Base-by-base conservation (phyloP, 169 alveolate genomes). In the Miamiensis avidus region DNA sequence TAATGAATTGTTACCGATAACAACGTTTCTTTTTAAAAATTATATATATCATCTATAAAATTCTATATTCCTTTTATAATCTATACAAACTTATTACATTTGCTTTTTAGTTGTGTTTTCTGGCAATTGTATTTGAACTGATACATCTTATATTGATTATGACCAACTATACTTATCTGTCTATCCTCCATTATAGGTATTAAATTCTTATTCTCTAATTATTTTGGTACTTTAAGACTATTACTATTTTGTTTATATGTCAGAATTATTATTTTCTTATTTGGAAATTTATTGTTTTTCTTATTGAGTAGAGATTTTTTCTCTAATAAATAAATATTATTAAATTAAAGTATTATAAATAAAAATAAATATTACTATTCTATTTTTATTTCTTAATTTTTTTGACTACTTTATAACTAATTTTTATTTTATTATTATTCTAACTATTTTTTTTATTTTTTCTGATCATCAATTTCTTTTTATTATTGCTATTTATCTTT, bases 101-200 rank as follows among this genome's bases (percentile, higher is more conserved):
- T 89, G 86, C 88, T 92, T 93, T 64, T 92, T 82, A 34, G 83
- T 92, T 49, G 92, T 85, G 29, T 90, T 91, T 79, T 90, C 86
- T 49, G 95, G 95, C 28, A 95, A 64, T 32, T 83, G 81, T 31
- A 95, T 83, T 86, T 91, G 89, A 69, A 95, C 94, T 11, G 93
- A 91, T 0, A 95, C 95, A 82, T 95, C 96, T 29, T 76, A 83
- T 0, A 91, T 92, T 25, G 93, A 92, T 84, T 95, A 91, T 75
- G 96, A 92, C 97, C 97, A 95, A 65, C 89, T 88, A 89, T 95
- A 95, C 78, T 95, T 93, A 27, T 93, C 96, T 30, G 96, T 93
- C 30, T 84, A 78, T 82, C 92, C 97, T 29, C 97, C 97, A 85
- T 95, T 95, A 81, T 95, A 91, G 65, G 97, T 95, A 34, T 92